phyloP scores from a whole-genome alignment of 768 basidiomycete genomes.

The Tylopilus sp. region DNA sequence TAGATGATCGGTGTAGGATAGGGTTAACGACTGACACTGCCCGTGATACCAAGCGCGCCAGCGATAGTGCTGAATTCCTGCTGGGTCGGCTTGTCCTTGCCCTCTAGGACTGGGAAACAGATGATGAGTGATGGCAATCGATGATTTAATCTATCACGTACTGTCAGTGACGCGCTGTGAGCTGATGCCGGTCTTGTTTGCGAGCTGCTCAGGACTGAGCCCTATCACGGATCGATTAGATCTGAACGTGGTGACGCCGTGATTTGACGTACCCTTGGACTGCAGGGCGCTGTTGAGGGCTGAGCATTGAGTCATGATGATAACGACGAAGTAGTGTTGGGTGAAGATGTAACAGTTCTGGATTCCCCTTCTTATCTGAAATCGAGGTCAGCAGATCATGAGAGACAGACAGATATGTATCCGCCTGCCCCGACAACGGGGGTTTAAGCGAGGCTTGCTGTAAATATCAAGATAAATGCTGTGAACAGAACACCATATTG shows the following conservation, averaged over 20 bases:
- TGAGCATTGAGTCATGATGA: conserved; percentile 49
- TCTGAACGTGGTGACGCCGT: not conserved
- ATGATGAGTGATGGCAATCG: not conserved
- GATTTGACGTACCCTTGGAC: conserved; percentile 39
- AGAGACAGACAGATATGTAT: conserved; percentile 13
- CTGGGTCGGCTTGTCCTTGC: conserved; percentile 38
- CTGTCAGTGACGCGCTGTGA: conserved; percentile 53
- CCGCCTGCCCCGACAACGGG: too few relatives aligned
- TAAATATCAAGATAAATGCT: too few relatives aligned
- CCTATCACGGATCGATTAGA: conserved; percentile 3
- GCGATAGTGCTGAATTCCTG: conserved; percentile 51
- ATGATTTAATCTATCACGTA: conserved; percentile 28
- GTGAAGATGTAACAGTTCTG: not conserved
- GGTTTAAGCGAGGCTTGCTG: too few relatives aligned
- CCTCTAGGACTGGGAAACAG: conserved; percentile 44
- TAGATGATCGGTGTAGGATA: not conserved
- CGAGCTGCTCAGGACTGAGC: conserved; percentile 34
- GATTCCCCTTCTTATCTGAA: conserved; percentile 14
- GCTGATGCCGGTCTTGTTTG: conserved; percentile 37
- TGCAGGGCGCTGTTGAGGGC: conserved; percentile 53
- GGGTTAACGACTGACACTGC: conserved; percentile 24
- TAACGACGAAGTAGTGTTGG: conserved; percentile 28
- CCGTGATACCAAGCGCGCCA: conserved; percentile 37
- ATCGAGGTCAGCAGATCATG: conserved; percentile 7
- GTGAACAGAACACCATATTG: too few relatives aligned